phyloP scores from a whole-genome alignment of 176 grass and related monocot species.

The Alopecurus myosuroides region DNA sequence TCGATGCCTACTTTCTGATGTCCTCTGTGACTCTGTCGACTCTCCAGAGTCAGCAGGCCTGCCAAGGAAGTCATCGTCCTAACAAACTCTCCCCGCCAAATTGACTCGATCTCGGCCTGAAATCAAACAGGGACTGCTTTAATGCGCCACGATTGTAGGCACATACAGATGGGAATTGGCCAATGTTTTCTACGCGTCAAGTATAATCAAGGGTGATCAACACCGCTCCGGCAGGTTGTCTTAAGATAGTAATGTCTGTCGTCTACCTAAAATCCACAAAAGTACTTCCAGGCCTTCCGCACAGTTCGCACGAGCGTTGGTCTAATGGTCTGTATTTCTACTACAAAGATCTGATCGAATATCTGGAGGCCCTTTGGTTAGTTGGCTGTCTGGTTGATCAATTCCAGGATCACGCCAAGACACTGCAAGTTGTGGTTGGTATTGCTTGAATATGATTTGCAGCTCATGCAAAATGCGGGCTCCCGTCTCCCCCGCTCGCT shows the following conservation, averaged over 20 bases:
- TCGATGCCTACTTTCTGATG: not conserved
- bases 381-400: not conserved
- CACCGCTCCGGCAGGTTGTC: not conserved
- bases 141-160: not conserved
- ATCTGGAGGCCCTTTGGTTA: not conserved
- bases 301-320: not conserved
- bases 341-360: not conserved
- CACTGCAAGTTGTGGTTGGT: not conserved
- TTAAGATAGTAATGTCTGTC: not conserved
- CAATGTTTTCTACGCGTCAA: not conserved
- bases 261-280: not conserved
- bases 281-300: not conserved
- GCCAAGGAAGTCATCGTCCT: constrained; percentile 20
- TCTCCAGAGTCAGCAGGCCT: not conserved
- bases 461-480: not conserved
- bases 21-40: too few relatives aligned
- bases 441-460: not conserved
- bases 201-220: not conserved
- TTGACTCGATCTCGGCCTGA: not conserved
- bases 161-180: not conserved
- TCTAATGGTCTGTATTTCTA: not conserved
- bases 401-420: not conserved
- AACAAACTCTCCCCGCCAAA: not conserved
- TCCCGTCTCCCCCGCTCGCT: not conserved
- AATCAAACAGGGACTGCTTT: not conserved